Percentiles rank a stretch among this genome's conserved stretches.
Conservation (phyloP, 2,329 filamentous ascomycete species). For the Trichoderma sp. region DNA sequence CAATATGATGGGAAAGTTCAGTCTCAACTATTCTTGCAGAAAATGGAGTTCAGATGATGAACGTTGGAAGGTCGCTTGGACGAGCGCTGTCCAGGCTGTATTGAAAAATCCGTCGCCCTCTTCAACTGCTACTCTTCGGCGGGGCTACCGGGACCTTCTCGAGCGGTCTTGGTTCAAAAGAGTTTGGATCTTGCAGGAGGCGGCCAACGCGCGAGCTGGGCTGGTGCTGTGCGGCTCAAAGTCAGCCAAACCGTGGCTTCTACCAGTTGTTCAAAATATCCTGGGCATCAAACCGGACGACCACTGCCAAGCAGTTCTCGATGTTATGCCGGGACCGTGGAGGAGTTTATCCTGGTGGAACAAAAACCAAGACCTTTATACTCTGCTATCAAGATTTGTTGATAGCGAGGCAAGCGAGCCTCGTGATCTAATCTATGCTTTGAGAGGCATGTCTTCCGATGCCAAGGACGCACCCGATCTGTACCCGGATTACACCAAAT, state of each 20-base stretch:
- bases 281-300: accelerated
- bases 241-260: background rate
- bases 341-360: conserved; percentile 22
- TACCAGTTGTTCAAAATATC: background rate
- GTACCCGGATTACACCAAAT: too few species aligned
- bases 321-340: conserved; percentile 24
- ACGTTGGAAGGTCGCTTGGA: background rate
- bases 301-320: conserved; percentile 30
- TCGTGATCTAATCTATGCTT: too few species aligned
- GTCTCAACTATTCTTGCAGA: background rate
- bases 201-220: background rate
- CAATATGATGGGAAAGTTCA: background rate
- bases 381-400: too few species aligned
- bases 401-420: too few species aligned
- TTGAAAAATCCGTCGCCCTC: background rate
- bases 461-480: too few species aligned
- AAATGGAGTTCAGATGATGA: background rate
- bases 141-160: background rate
- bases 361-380: too few species aligned
- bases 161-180: background rate
- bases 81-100: background rate
- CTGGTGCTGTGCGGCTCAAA: background rate
- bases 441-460: too few species aligned
- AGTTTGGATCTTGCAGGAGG: conserved; percentile 17
- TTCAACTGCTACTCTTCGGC: background rate